phyloP scores from a whole-genome alignment of 306 rosid species.

The Canavalia ensiformis region DNA sequence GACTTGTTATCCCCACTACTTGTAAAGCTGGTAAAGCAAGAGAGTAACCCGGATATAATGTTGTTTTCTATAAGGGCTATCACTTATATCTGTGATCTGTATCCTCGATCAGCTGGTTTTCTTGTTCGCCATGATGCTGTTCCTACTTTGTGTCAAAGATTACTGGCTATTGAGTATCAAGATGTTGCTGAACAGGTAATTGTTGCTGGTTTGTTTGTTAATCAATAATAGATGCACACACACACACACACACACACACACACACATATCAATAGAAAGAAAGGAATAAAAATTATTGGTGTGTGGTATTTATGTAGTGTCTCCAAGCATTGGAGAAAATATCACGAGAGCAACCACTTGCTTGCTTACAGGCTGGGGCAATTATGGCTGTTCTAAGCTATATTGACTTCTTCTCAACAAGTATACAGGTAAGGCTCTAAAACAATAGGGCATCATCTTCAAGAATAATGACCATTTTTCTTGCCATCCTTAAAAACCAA shows the following conservation, averaged over 20 bases:
- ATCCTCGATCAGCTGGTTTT: slow-evolving; percentile 82
- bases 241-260: no score
- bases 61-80: slow-evolving; percentile 92
- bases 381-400: slow-evolving; percentile 88
- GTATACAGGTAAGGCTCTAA: slow-evolving; percentile 74
- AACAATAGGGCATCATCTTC: slow-evolving; percentile 31
- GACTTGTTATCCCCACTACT: slow-evolving; percentile 79
- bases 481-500: neutral
- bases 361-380: slow-evolving; percentile 93
- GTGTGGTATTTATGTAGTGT: slow-evolving; percentile 67
- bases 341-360: slow-evolving; percentile 95
- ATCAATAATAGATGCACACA: neutral
- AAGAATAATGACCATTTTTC: slow-evolving; percentile 6
- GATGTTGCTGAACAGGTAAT: slow-evolving; percentile 98
- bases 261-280: neutral
- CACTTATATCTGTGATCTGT: slow-evolving; percentile 87
- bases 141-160: slow-evolving; percentile 82
- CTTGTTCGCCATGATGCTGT: slow-evolving; percentile 91
- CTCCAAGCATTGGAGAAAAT: slow-evolving; percentile 97
- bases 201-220: slow-evolving; percentile 34
- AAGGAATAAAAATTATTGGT: slow-evolving; percentile 40
- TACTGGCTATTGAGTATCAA: slow-evolving; percentile 80
- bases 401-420: slow-evolving; percentile 94
- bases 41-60: slow-evolving; percentile 74
- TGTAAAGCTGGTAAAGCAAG: slow-evolving; percentile 79